Percentiles rank a stretch among this genome's conserved stretches.
These are phyloP conservation scores for Penicillium taxi DNA, from an alignment of 495 filamentous ascomycete species.

Conservation along the genomic window DNA sequence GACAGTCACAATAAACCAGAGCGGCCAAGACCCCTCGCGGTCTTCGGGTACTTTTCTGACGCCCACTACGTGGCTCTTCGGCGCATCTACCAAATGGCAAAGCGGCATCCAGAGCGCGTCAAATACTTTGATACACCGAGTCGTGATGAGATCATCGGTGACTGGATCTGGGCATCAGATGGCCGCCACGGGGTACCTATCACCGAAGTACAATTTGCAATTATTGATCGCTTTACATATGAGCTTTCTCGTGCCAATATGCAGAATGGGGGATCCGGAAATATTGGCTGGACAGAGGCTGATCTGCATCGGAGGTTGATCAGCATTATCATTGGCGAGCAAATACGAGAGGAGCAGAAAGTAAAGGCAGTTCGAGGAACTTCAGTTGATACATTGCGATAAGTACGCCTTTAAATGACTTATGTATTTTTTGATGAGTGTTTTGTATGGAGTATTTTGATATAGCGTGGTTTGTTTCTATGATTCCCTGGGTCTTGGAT, in stretches of 20 bases:
- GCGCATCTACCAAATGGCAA: conserved; percentile 35
- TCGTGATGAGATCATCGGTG: conserved; percentile 36
- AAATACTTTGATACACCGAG: conserved; percentile 30
- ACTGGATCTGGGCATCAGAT: conserved; percentile 42
- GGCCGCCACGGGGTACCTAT: conserved; percentile 37
- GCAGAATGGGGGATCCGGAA: conserved; percentile 32
- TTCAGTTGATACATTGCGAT: conserved; percentile 28
- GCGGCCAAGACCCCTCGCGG: conserved; percentile 20
- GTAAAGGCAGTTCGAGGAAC: conserved; percentile 18
- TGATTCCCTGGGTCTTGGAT: too few species aligned
- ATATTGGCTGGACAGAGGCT: conserved; percentile 40
- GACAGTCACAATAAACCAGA: conserved; percentile 7
- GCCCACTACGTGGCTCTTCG: conserved; percentile 37
- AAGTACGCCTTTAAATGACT: conserved; percentile 7
- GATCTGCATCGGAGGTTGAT: conserved; percentile 40
- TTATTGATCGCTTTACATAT: conserved; percentile 39
- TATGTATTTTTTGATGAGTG: too few species aligned
- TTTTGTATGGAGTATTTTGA: too few species aligned
- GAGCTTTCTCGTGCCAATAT: conserved; percentile 32
- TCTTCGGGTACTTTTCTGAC: conserved; percentile 40
- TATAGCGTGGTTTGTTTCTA: too few species aligned
- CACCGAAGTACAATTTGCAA: conserved; percentile 39
- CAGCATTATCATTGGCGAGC: conserved; percentile 42
- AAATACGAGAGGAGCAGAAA: conserved; percentile 35
- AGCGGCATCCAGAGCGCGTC: conserved; percentile 32